These are phyloP conservation scores for Suhomyces taliae DNA, from an alignment of 1,139 yeast species.

Conservation along the genomic window DNA sequence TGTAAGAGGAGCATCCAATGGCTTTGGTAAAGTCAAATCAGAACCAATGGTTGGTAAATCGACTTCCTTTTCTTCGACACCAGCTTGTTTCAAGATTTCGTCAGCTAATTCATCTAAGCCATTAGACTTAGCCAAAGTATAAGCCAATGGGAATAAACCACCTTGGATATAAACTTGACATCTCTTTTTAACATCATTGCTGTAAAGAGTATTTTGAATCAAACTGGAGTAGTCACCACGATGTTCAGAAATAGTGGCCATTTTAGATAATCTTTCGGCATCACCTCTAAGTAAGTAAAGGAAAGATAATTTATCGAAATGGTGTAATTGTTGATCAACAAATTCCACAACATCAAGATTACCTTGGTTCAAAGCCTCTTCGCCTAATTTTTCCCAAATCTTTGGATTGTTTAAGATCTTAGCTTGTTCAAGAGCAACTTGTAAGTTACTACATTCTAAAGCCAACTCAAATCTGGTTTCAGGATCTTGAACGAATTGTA, in stretches of 20 bases:
- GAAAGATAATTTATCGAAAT: conserved; percentile 87
- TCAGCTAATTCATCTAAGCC: conserved; percentile 78
- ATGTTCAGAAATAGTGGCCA: conserved; percentile 87
- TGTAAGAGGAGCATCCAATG: conserved; percentile 43
- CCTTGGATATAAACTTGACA: conserved; percentile 71
- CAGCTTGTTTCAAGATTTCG: conserved; percentile 68
- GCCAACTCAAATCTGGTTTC: conserved; percentile 96
- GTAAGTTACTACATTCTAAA: conserved; percentile 85
- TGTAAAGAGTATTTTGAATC: conserved; percentile 79
- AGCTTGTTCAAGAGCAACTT: conserved; percentile 89
- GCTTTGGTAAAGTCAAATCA: conserved; percentile 45
- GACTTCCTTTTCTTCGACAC: conserved; percentile 63
- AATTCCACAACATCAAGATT: conserved; percentile 82
- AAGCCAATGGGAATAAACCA: conserved; percentile 88
- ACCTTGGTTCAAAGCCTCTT: conserved; percentile 89
- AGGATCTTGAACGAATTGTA: conserved; percentile 95
- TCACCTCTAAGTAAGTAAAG: conserved; percentile 86
- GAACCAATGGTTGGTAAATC: conserved; percentile 59
- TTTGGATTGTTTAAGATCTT: conserved; percentile 64
- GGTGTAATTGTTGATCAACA: conserved; percentile 83
- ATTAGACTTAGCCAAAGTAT: conserved; percentile 85
- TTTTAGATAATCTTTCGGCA: conserved; percentile 65
- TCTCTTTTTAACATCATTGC: conserved; percentile 74
- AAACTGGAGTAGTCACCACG: conserved; percentile 81
- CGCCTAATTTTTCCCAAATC: conserved; percentile 81